These are phyloP conservation scores for Alternaria conjuncta DNA, from an alignment of 2,329 filamentous ascomycete genomes.

Conservation along the genomic window DNA sequence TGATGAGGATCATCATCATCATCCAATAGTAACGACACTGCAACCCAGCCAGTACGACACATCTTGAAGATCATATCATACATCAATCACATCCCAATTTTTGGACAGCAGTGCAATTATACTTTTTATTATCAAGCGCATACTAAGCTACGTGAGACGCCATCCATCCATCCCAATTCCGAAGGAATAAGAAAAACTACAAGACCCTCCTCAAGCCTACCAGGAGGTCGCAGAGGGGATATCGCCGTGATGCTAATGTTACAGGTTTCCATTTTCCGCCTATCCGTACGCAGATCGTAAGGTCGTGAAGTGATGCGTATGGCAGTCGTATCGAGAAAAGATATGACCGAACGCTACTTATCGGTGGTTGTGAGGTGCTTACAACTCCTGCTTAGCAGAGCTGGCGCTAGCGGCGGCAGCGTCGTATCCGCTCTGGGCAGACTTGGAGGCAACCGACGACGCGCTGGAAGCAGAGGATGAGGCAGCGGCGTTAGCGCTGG, in stretches of 20 bases:
- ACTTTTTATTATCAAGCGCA: conserved; percentile 26
- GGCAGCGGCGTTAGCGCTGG: conserved; percentile 40
- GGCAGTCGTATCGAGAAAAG: conserved; percentile 7
- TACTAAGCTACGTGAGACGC: conserved; percentile 29
- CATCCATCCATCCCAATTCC: conserved; percentile 15
- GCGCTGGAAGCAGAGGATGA: conserved; percentile 43
- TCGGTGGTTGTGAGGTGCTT: conserved; percentile 24
- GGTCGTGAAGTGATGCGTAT: conserved; percentile 25
- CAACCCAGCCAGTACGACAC: no score
- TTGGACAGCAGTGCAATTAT: not conserved
- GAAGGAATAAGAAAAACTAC: conserved; percentile 17
- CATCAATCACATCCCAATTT: fast-evolving
- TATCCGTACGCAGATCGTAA: conserved; percentile 30
- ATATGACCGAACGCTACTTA: conserved; percentile 20
- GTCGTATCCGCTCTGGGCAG: conserved; percentile 40
- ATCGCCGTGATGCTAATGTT: conserved; percentile 34
- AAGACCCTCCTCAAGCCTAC: conserved; percentile 24
- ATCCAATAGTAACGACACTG: no score
- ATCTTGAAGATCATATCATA: no score
- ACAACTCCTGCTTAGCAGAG: conserved; percentile 55
- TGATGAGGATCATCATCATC: not conserved
- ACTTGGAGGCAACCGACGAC: conserved; percentile 43
- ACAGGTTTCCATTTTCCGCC: conserved; percentile 26
- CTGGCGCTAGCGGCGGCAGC: conserved; percentile 41
- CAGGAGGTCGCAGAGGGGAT: conserved; percentile 25